These are phyloP conservation scores for Sanghuangporus baumii DNA, from an alignment of 1,284 basidiomycete genomes.

Conservation along the genomic window DNA sequence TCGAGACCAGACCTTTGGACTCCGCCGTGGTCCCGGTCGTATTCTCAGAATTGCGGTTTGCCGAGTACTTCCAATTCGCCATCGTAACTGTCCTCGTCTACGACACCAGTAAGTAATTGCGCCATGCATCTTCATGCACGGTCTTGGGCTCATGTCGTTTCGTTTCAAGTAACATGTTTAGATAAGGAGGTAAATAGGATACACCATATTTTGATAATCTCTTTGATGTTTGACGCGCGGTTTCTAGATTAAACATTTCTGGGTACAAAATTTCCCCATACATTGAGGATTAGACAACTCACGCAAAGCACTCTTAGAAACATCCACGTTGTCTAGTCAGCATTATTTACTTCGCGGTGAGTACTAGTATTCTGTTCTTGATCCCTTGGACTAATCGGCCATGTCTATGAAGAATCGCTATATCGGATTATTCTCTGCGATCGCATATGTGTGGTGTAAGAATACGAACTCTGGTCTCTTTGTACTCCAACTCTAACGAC, in stretches of 20 bases:
- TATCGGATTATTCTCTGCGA: not conserved
- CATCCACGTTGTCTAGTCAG: not conserved
- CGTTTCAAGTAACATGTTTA: not conserved
- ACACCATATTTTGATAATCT: not conserved
- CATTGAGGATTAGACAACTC: not conserved
- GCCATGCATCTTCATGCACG: not conserved
- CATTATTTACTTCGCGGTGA: not conserved
- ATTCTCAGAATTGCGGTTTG: not conserved
- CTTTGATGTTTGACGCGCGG: not conserved
- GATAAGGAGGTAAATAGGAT: not conserved
- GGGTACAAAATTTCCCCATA: not conserved
- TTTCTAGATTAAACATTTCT: not conserved
- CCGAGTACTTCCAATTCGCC: slow-evolving; percentile 1
- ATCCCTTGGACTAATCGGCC: not conserved
- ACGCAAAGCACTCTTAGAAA: not conserved
- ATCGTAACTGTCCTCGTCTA: not conserved
- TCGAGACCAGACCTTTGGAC: not conserved
- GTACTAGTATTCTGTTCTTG: not conserved
- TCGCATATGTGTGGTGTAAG: not conserved
- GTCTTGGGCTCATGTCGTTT: not conserved
- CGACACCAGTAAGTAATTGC: not conserved
- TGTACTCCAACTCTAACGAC: not conserved
- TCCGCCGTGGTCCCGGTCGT: not conserved
- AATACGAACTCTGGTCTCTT: not conserved
- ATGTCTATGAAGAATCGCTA: not conserved